phyloP scores from a whole-genome alignment of 176 grass and related monocot species.

The Aegilops umbellulata region DNA sequence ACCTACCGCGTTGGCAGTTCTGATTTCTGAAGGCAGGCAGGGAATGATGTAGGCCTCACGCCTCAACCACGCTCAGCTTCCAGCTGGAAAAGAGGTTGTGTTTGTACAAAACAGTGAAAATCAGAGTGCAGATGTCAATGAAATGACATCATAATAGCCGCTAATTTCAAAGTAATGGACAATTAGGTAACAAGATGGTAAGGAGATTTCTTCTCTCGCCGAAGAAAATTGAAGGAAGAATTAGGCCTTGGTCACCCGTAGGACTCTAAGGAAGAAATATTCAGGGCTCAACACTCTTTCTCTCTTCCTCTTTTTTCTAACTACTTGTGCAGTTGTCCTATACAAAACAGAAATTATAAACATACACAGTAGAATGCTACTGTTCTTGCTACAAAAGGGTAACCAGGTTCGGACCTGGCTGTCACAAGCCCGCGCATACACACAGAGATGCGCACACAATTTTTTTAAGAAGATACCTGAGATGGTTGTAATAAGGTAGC shows the following conservation, averaged over 20 bases:
- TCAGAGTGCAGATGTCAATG: not conserved
- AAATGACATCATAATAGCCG: not conserved
- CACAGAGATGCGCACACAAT: not conserved
- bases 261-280: no score
- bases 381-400: no score
- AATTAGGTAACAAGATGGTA: not conserved
- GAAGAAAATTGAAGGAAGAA: no score
- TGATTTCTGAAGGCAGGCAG: not conserved
- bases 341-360: no score
- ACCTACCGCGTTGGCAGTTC: not conserved
- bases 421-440: no score
- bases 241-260: no score
- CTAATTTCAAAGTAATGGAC: not conserved
- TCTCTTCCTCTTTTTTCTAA: no score
- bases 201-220: no score
- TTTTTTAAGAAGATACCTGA: not conserved
- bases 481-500: not conserved
- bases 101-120: slow-evolving; percentile 18
- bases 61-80: not conserved
- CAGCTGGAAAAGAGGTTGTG: not conserved
- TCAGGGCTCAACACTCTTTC: no score
- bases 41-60: not conserved
- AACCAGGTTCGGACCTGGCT: no score
- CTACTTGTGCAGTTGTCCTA: no score
- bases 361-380: no score